Conservation (phyloP, 208 protist species). For the Trichomonas vaginalis region DNA sequence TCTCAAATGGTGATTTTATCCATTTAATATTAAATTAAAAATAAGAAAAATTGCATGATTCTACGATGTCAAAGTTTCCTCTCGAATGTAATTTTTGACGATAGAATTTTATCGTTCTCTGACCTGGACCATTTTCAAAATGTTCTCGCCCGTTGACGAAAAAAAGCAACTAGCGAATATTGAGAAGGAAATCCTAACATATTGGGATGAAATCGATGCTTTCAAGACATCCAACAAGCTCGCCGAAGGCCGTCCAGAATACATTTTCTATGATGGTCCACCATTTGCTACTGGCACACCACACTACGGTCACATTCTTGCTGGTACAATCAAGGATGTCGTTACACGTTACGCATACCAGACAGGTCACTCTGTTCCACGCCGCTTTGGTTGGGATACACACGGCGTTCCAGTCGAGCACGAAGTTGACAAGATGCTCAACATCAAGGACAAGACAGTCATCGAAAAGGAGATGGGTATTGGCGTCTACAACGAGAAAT, state of each 20-base stretch:
- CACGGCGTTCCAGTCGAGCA: constrained; percentile 97
- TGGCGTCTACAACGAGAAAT: constrained; percentile 89
- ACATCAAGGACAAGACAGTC: constrained; percentile 44
- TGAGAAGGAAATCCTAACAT: background rate
- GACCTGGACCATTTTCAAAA: background rate
- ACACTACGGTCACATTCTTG: constrained; percentile 98
- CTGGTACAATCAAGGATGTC: constrained; percentile 96
- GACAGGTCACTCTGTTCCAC: constrained; percentile 82
- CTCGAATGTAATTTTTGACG: background rate
- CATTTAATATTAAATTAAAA: too few relatives aligned
- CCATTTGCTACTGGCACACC: constrained; percentile 99
- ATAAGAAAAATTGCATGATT: too few relatives aligned
- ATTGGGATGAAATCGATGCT: constrained; percentile 14
- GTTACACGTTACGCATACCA: constrained; percentile 91
- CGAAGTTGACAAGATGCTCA: constrained; percentile 91
- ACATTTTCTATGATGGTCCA: constrained; percentile 95
- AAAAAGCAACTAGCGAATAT: background rate
- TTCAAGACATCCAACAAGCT: background rate
- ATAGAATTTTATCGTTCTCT: background rate
- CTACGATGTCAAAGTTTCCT: too few relatives aligned
- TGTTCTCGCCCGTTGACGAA: background rate
- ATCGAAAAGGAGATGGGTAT: constrained; percentile 70
- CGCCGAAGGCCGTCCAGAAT: background rate
- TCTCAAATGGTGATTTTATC: too few relatives aligned
- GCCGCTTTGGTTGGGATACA: constrained; percentile 97